Conservation (phyloP, 768 basidiomycete genomes). For the Boletus tomentosulus region DNA sequence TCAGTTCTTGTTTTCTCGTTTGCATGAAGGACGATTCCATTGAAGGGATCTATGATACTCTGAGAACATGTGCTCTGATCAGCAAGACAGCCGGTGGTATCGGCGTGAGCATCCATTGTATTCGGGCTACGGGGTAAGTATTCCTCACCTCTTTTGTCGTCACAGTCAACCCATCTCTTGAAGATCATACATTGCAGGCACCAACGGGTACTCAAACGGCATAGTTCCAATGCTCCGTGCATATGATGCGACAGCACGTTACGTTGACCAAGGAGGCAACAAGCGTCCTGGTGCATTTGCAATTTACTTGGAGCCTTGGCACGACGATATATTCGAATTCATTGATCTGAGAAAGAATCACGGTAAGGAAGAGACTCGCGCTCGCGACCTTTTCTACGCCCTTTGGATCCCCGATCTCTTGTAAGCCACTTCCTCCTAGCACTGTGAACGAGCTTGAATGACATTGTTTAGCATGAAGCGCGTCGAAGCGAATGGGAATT, state of each 20-base stretch:
- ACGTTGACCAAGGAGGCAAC: conserved; percentile 98
- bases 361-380: conserved; percentile 95
- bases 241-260: conserved; percentile 95
- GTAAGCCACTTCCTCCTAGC: conserved; percentile 40
- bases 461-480: conserved; percentile 78
- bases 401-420: conserved; percentile 98
- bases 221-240: conserved; percentile 99
- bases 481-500: conserved; percentile 82
- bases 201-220: conserved; percentile 98
- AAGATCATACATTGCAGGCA: conserved; percentile 97
- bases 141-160: background rate
- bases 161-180: conserved; percentile 1
- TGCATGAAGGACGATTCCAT: conserved; percentile 99
- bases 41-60: conserved; percentile 97
- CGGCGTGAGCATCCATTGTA: conserved; percentile 92
- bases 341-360: conserved; percentile 98
- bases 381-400: conserved; percentile 95
- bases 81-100: conserved; percentile 99
- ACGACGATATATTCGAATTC: conserved; percentile 95
- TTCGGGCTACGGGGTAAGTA: conserved; percentile 87
- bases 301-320: conserved; percentile 99
- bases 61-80: conserved; percentile 98
- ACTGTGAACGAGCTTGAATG: background rate
- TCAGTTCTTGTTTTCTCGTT: conserved; percentile 95
- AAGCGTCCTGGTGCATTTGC: conserved; percentile 98